Conservation (phyloP, 306 rosid genomes). For the Cyamopsis tetragonoloba region DNA sequence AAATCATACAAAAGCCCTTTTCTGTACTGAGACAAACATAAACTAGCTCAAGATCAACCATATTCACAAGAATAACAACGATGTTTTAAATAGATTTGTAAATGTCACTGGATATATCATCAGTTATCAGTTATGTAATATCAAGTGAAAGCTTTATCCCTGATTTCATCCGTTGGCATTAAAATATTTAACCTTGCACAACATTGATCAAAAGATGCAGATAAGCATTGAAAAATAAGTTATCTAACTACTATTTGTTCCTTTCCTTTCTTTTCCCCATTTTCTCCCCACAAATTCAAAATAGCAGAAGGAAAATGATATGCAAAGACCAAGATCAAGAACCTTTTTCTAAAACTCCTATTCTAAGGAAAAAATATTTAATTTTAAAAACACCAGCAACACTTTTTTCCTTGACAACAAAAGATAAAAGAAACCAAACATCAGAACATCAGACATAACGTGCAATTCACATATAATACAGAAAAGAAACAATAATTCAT, state of each 20-base stretch:
- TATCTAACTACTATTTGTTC: not conserved
- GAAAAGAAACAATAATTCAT: not conserved
- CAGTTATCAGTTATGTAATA: too few species aligned
- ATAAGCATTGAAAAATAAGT: not conserved
- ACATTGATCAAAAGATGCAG: not conserved
- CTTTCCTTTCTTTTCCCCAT: not conserved
- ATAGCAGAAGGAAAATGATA: not conserved
- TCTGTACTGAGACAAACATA: not conserved
- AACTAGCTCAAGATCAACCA: not conserved
- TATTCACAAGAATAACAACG: not conserved
- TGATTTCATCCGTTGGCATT: not conserved
- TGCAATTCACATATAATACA: not conserved
- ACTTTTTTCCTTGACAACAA: not conserved
- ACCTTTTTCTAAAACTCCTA: not conserved
- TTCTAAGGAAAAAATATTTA: not conserved
- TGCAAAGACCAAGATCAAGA: not conserved
- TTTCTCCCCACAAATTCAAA: not conserved
- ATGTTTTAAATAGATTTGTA: not conserved
- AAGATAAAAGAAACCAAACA: too few species aligned
- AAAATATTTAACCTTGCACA: not conserved
- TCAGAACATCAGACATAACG: not conserved
- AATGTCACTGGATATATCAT: too few species aligned
- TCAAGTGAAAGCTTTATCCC: not conserved
- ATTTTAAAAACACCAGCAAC: not conserved
- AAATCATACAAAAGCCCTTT: not conserved